Conservation (phyloP, 2,329 filamentous ascomycete genomes). For the Fusarium longipes region DNA sequence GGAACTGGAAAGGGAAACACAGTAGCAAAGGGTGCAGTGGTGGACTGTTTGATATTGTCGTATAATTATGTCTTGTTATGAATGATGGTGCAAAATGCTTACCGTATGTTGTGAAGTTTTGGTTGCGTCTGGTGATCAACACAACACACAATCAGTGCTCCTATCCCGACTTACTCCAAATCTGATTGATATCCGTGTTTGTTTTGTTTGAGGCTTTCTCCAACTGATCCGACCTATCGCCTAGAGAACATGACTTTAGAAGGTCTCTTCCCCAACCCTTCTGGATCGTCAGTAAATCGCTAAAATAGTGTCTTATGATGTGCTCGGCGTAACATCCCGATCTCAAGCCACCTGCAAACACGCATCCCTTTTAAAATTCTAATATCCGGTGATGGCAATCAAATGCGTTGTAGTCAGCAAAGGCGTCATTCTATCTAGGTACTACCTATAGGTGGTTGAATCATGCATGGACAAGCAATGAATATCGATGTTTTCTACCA, state of each 20-base stretch:
- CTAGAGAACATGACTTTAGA: background rate
- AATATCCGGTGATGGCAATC: background rate
- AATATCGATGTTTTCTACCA: background rate
- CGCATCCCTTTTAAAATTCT: constrained; percentile 3
- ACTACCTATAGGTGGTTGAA: background rate
- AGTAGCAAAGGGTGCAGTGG: constrained; percentile 21
- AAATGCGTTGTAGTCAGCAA: background rate
- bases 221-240: constrained; percentile 19
- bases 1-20: constrained; percentile 24
- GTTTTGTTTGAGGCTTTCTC: constrained; percentile 23
- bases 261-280: constrained; percentile 22
- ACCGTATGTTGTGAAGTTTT: background rate
- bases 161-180: constrained; percentile 28
- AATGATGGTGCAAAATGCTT: background rate
- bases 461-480: background rate
- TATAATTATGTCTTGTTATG: background rate
- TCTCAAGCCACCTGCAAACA: constrained; percentile 16
- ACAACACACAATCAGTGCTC: constrained; percentile 21
- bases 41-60: background rate
- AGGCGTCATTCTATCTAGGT: background rate
- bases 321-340: constrained; percentile 11
- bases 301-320: constrained; percentile 26
- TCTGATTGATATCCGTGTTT: constrained; percentile 5
- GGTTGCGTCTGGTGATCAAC: constrained; percentile 11
- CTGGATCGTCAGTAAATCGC: constrained; percentile 3